Evolutionary conservation across 2,329 filamentous ascomycete species (phyloP).

Genomic region (Grosmannia penicillata): DNA sequence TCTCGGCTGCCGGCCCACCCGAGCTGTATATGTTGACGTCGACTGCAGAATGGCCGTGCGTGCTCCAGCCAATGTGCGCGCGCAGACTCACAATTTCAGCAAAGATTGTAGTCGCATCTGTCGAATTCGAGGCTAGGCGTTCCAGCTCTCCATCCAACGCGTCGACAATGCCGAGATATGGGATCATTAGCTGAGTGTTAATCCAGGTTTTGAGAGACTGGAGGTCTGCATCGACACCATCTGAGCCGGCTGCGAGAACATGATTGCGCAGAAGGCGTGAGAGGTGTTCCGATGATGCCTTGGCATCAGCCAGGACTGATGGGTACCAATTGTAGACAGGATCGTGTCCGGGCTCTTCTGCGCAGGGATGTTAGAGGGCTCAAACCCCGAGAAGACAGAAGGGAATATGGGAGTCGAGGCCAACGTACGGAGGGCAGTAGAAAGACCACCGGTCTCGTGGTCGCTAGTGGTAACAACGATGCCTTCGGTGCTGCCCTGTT

Average conservation of each 20-base stretch:
- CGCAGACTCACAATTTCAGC: conserved; percentile 77
- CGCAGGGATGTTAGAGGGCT: conserved; percentile 21
- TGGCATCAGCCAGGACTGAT: conserved; percentile 56
- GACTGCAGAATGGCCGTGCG: conserved; percentile 82
- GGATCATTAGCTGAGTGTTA: conserved; percentile 47
- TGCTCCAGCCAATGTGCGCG: conserved; percentile 85
- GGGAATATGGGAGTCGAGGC: not conserved
- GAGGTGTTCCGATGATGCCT: conserved; percentile 63
- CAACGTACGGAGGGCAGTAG: conserved; percentile 59
- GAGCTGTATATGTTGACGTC: conserved; percentile 96
- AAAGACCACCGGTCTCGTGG: conserved; percentile 87
- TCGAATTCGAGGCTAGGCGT: conserved; percentile 43
- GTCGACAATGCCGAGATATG: conserved; percentile 65
- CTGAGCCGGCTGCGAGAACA: conserved; percentile 23
- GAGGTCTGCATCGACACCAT: conserved; percentile 5
- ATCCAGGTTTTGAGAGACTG: conserved; percentile 44
- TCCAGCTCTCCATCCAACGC: conserved; percentile 56
- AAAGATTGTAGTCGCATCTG: conserved; percentile 43
- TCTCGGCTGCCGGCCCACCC: conserved; percentile 44
- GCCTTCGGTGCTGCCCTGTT: conserved; percentile 55
- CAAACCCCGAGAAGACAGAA: not conserved
- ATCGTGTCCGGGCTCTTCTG: conserved; percentile 33
- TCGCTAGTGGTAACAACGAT: conserved; percentile 84
- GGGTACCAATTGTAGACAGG: conserved; percentile 68
- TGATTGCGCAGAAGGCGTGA: conserved; percentile 45